Percentiles rank a stretch among this genome's conserved stretches.
Evolutionary conservation across 352 stramenopile genomes (phyloP).

Genomic region (Phytopythium mirpurense): DNA sequence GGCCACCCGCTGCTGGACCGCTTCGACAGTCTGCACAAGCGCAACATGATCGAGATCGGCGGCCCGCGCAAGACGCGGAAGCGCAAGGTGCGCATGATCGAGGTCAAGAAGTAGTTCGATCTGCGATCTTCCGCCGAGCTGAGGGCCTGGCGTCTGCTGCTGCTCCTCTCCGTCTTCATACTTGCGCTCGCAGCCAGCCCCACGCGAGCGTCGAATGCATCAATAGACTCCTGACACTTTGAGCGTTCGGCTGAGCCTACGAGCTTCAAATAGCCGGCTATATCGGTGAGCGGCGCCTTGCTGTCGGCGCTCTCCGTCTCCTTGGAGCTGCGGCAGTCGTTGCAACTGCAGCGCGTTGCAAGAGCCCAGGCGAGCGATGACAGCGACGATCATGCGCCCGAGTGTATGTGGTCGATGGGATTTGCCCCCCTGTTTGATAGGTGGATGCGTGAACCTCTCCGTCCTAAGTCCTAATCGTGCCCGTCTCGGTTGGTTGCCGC

Average conservation of each 20-base stretch:
- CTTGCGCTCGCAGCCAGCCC: too few species aligned
- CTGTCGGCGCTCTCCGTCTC: too few species aligned
- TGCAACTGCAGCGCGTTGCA: too few species aligned
- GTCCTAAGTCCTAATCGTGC: too few species aligned
- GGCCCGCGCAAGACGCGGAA: slow-evolving; percentile 57
- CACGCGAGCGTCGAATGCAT: background rate
- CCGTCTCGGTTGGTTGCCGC: too few species aligned
- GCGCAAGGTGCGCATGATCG: slow-evolving; percentile 75
- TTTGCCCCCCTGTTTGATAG: background rate
- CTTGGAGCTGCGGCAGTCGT: too few species aligned
- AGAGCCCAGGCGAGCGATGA: too few species aligned
- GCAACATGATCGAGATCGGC: slow-evolving; percentile 80
- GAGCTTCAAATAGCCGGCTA: background rate
- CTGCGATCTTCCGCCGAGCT: background rate
- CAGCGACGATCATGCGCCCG: slow-evolving; percentile 56
- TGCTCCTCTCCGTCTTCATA: too few species aligned
- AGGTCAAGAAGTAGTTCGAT: slow-evolving; percentile 78
- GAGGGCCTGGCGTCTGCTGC: too few species aligned
- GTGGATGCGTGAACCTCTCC: too few species aligned
- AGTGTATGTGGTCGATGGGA: slow-evolving; percentile 25
- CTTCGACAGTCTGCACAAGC: slow-evolving; percentile 85
- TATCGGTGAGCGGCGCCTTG: background rate
- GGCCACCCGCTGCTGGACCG: slow-evolving; percentile 73
- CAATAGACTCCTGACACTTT: background rate
- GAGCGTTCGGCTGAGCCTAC: background rate